Evolutionary conservation across 805 yeast genomes (phyloP), one percentile per base, ranked within the genome.

Genomic region (Lipomyces lipofer): DNA sequence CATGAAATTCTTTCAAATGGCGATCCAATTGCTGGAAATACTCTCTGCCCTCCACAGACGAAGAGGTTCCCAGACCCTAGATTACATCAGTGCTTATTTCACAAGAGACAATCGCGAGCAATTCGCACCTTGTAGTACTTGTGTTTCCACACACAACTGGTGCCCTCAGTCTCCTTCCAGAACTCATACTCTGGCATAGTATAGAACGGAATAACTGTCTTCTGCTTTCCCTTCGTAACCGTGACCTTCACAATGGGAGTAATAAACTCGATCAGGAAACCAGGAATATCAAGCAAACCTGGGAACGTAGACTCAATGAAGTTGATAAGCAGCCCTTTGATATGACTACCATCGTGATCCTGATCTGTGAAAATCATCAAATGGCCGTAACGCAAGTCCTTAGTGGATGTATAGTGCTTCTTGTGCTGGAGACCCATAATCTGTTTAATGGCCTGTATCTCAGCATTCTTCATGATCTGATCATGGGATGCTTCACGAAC

Each of bases 301-400:
- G 98, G 98, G 74, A 94, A 94, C 29, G 96, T 86, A 3, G 92
- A 80, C 70, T 92, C 98, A 55, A 94, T 74, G 66, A 94, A 94
- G 69, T 94, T 94, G 66, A 94, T 94, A 54, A 94, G 81, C 62
- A 94, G 78, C 61, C 99, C 99, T 69, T 94, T 94, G 69, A 94
- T 94, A 75, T 94, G 99, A 15, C 96, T 86, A 58, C 99, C 99
- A 78, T 94, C 99, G 64, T 91, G 96, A 88, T 94, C 99, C 73
- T 94, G 99, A 86, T 94, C 99, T 5, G 99, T 90, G 98, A 94
- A 94, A 68, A 94, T 90, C 98, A 94, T 94, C 48, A 94, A 80
- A 69, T 90, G 96, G 33, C 99, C 99, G 67, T 94, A 94, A 69
- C 99, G 82, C 59, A 94, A 75, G 3, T 85, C 83, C 53, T 80